These are phyloP conservation scores for Dentiscutata heterogama DNA, from an alignment of 371 early-diverging fungal species.

Conservation along the genomic window DNA sequence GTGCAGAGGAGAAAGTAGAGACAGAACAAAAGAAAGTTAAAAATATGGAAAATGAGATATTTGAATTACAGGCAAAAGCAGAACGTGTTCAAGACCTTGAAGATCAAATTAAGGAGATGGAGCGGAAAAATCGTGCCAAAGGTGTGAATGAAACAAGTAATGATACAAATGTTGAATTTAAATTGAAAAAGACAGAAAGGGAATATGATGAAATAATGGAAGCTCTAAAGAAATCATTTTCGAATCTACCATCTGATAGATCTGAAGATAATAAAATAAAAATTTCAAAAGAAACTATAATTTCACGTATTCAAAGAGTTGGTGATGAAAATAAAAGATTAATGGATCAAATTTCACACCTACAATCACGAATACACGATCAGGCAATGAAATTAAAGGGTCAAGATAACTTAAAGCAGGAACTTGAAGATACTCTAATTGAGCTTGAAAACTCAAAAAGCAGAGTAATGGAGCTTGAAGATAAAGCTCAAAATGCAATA, in stretches of 20 bases:
- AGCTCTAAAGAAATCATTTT: constrained; percentile 13
- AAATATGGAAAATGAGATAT: background rate
- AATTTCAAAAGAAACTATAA: background rate
- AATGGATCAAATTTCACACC: constrained; percentile 24
- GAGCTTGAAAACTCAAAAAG: constrained; percentile 42
- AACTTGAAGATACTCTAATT: constrained; percentile 11
- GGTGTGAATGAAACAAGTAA: background rate
- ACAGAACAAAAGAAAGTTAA: background rate
- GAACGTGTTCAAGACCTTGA: constrained; percentile 23
- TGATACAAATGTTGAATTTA: constrained; percentile 8
- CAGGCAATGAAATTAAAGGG: constrained; percentile 1
- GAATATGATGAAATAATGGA: constrained; percentile 37
- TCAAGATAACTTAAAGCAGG: constrained; percentile 3
- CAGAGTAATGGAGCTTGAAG: constrained; percentile 17
- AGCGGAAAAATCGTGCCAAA: background rate
- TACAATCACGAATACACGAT: constrained; percentile 9
- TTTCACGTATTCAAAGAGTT: background rate
- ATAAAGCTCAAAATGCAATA: constrained; percentile 20
- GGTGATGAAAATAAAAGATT: constrained; percentile 25
- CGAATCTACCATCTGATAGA: background rate
- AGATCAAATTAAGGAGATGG: constrained; percentile 26
- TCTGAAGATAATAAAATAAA: background rate
- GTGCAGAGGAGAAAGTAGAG: background rate
- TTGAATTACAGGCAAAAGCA: constrained; percentile 19
- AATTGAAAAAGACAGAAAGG: constrained; percentile 2